These are phyloP conservation scores for Ensete ventricosum DNA, from an alignment of 176 grass and related monocot genomes.

Conservation along the genomic window DNA sequence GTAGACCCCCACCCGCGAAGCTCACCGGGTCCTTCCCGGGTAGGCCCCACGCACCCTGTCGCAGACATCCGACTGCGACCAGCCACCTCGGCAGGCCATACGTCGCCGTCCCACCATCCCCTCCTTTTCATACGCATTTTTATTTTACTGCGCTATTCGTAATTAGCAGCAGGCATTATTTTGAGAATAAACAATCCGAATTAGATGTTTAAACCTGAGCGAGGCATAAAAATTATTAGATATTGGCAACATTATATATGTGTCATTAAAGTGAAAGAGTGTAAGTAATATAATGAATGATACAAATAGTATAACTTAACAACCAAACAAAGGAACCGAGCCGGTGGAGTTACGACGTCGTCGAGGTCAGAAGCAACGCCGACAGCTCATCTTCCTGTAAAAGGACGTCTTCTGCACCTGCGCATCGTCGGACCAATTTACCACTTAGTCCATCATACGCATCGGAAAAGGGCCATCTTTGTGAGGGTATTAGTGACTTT, in stretches of 20 bases:
- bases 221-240: not conserved
- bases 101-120: not conserved
- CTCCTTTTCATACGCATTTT: not conserved
- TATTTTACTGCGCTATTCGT: not conserved
- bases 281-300: too few relatives aligned
- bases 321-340: not conserved
- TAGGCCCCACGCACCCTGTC: not conserved
- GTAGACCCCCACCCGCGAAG: not conserved
- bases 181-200: not conserved
- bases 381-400: not conserved
- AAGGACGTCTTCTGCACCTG: not conserved
- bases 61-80: not conserved
- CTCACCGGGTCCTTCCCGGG: not conserved
- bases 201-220: not conserved
- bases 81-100: not conserved
- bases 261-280: not conserved
- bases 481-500: not conserved
- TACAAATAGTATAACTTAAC: not conserved
- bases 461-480: too few relatives aligned
- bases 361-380: not conserved
- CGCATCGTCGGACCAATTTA: not conserved
- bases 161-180: too few relatives aligned
- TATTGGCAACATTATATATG: not conserved
- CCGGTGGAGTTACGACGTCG: not conserved
- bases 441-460: not conserved